Conservation (phyloP, 345 rosid species). For the Xanthoceras sorbifolium region DNA sequence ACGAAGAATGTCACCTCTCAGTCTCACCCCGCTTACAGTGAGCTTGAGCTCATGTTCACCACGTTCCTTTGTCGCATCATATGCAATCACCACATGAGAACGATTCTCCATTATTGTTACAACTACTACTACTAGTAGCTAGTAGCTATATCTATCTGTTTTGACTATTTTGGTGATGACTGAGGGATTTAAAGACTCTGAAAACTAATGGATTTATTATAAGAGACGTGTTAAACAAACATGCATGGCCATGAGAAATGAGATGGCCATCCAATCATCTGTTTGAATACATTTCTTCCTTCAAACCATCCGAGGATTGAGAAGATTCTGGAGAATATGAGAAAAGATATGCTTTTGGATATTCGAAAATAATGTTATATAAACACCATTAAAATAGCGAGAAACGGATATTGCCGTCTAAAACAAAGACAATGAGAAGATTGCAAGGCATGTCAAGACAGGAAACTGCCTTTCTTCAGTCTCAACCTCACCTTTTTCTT, state of each 20-base stretch:
- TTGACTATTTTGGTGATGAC: not conserved
- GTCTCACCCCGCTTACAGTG: constrained; percentile 29
- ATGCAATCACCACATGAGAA: constrained; percentile 43
- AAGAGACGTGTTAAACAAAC: not conserved
- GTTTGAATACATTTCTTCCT: not conserved
- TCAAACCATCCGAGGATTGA: no score
- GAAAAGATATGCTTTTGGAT: constrained; percentile 29
- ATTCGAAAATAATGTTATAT: constrained; percentile 16
- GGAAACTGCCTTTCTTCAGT: not conserved
- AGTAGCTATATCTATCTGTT: no score
- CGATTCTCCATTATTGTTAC: constrained; percentile 46
- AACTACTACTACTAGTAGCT: no score
- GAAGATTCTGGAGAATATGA: constrained; percentile 26
- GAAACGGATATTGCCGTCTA: constrained; percentile 20
- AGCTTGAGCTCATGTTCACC: constrained; percentile 41
- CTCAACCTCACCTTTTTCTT: not conserved
- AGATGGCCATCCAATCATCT: constrained; percentile 29
- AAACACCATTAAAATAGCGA: not conserved
- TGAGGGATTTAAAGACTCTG: not conserved
- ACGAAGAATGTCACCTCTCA: constrained; percentile 53
- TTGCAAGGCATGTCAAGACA: constrained; percentile 18
- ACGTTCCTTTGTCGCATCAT: constrained; percentile 58
- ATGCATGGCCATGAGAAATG: constrained; percentile 15
- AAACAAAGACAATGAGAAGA: constrained; percentile 17
- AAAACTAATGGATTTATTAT: not conserved